Evolutionary conservation across 305 asterid species (phyloP), one percentile per base, ranked within the genome.

Genomic region (Andrographis paniculata): DNA sequence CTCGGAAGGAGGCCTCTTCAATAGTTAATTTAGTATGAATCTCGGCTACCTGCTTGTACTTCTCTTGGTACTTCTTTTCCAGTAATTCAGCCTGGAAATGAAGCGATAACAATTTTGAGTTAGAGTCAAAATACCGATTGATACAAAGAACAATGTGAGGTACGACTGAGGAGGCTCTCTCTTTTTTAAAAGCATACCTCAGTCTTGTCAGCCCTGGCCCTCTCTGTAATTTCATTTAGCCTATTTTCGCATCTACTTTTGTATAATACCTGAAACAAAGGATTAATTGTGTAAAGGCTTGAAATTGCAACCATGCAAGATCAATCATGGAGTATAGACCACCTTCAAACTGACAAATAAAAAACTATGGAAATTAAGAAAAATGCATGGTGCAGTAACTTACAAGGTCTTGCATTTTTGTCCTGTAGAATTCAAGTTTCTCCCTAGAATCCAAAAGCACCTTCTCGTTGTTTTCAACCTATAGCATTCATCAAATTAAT

Each of bases 221-320:
- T 84, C 74, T 92, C 97, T 9, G 91, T 84, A 55, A 92, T 92
- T 73, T 87, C 99, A 74, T 92, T 92, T 60, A 92, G 95, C 49
- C 93, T 80, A 63, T 87, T 92, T 64, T 92, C 99, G 20, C 99
- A 92, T 71, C 94, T 79, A 75, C 97, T 92, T 79, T 82, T 92
- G 73, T 92, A 81, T 66, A 87, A 61, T 56, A 92, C 97, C 99
- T 92, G 75, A 56, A 49, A 48, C 35, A 22, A 5, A 57, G 30
- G 56, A 60, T 57, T 23, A 52, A 51, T 53, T 48, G 15, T 56
- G 28, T 42, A 41, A 51, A 35, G 59, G 35, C 44, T 50, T 12
- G 47, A 48, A 55, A n/a, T n/a, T n/a, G n/a, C n/a, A 10, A 59
- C 13, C 19, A 38, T 38, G 19, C 19, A n/a, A 37, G 16, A n/a